Base-by-base conservation (phyloP, 1,284 basidiomycete genomes). In the Phlebopus sp. region DNA sequence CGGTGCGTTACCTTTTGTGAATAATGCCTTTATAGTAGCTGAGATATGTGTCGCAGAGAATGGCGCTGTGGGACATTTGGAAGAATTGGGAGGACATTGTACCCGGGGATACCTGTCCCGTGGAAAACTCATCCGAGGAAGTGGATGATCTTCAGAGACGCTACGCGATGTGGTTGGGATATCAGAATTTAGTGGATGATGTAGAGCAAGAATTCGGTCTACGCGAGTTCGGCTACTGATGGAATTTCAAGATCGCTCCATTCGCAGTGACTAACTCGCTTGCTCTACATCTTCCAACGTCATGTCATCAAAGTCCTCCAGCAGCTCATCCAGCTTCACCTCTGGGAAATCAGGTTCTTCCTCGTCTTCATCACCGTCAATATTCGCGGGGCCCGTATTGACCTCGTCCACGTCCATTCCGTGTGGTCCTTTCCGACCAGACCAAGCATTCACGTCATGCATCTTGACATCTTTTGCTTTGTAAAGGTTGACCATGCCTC, bases 291-390 rank as follows among this genome's bases (percentile, higher is more conserved):
- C 72, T 17, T 69, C 77, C 19, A 89, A 68, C 9, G 84, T 86
- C 84, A 89, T 78, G 66, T 86, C 86, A 60, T 97, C 94, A 63
- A 98, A 91, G 65, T 92, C 86, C 55, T 97, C 94, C 58, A 98
- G 69, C 54, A 99, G 69, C 71, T 98, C 96, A 59, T 96, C 84
- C 59, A 97, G 68, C 49, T 81, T 77, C 46, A 94, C 81, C 54
- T 93, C 87, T 0, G 93, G 93, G 83, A 96, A 95, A 68, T 97
- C 94, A 3, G 79, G 73, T 63, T 97, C 94, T n/a, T 84, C 89
- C 51, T 83, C 82, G 7, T 71, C 75, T n/a, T 64, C 73, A 11
- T 50, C 71, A 18, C 62, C 67, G 36, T 55, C 71, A 17, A 43
- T 56, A 11, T 49, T 60, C 13, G 55, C 56, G 3, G 55, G 57